A percentile compares a stretch with the other conserved stretches of the same genome.
Conservation (phyloP, 768 basidiomycete species). For the Calocera viscosa region DNA sequence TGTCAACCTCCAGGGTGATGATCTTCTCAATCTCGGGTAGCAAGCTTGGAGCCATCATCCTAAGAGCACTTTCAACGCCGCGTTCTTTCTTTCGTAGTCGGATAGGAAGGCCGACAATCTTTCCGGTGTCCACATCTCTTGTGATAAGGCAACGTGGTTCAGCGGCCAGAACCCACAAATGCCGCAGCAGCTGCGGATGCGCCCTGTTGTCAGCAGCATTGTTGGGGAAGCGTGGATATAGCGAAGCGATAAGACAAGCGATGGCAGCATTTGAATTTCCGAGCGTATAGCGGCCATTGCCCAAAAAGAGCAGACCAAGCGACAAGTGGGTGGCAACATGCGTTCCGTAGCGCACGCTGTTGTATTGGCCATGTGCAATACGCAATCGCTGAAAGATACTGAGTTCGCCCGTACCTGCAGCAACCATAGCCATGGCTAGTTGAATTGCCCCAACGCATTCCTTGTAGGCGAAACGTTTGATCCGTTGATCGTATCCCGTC, state of each 20-base stretch:
- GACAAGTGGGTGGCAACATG: conserved; percentile 86
- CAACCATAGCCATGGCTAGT: conserved; percentile 77
- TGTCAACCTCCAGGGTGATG: conserved; percentile 74
- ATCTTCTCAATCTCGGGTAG: conserved; percentile 79
- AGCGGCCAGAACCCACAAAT: conserved; percentile 90
- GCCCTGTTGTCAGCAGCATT: conserved; percentile 75
- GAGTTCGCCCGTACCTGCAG: conserved; percentile 95
- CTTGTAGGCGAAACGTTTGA: conserved; percentile 74
- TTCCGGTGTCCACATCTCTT: conserved; percentile 79
- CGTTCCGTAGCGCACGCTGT: conserved; percentile 69
- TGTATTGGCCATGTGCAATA: conserved; percentile 79
- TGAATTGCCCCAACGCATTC: conserved; percentile 82
- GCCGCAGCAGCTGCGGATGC: conserved; percentile 83
- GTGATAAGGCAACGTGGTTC: conserved; percentile 89
- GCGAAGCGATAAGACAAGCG: conserved; percentile 76
- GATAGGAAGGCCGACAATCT: conserved; percentile 85
- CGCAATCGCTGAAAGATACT: conserved; percentile 76
- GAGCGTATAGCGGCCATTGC: conserved; percentile 80
- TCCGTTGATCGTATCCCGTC: conserved; percentile 48
- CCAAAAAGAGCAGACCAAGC: conserved; percentile 82
- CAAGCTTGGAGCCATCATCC: conserved; percentile 82
- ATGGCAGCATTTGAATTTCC: conserved; percentile 87
- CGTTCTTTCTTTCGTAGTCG: conserved; percentile 71
- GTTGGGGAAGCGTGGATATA: conserved; percentile 80
- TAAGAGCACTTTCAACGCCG: conserved; percentile 41